Evolutionary conservation across 2,329 filamentous ascomycete genomes (phyloP), one percentile per base, ranked within the genome.

Genomic region (Balansia obtecta): DNA sequence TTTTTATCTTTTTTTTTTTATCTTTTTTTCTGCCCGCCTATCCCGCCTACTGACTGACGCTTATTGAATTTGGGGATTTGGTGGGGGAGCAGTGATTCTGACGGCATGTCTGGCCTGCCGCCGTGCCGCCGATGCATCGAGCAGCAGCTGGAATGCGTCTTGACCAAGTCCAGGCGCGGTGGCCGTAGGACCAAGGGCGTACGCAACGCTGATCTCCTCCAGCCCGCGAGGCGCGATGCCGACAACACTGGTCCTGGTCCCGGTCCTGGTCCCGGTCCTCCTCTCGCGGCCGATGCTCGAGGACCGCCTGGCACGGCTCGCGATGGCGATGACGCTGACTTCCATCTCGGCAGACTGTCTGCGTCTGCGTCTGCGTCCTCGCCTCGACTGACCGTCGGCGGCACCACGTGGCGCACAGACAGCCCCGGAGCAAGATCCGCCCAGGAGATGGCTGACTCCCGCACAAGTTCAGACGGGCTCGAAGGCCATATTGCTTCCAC

Each of bases 401-500:
- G 20, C 53, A 52, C 45, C 20, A 4, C 20, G 2, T 57, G 55
- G 55, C 52, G 52, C 1, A 50, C 38, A 18, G 50, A 50, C 20
- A 54, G 54, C 32, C 46, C 51, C 43, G 40, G 45, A 20, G 53
- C 37, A 30, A 46, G 45, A 51, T 55, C 54, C 20, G 40, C 46
- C 8, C 54, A 54, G 33, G 54, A 49, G 11, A 38, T 41, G 48
- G 42, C 51, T 40, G 47, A 22, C 18, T 55, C 54, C 27, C 46
- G 53, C 33, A 54, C 45, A 20, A 52, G 50, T 40, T 52, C 55
- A 13, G 46, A 56, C 20, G 54, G 55, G 4, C 61, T 70, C 5
- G 66, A 70, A 40, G 68, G 68, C 30, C 66, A 66, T 42, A 68
- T 70, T 51, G 66, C 66, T 1, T 65, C 68, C 0, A 64, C 65